A percentile compares a stretch with the other conserved stretches of the same genome.
Conservation (phyloP, 1,139 yeast species). For the Sugiyamaella novakii region DNA sequence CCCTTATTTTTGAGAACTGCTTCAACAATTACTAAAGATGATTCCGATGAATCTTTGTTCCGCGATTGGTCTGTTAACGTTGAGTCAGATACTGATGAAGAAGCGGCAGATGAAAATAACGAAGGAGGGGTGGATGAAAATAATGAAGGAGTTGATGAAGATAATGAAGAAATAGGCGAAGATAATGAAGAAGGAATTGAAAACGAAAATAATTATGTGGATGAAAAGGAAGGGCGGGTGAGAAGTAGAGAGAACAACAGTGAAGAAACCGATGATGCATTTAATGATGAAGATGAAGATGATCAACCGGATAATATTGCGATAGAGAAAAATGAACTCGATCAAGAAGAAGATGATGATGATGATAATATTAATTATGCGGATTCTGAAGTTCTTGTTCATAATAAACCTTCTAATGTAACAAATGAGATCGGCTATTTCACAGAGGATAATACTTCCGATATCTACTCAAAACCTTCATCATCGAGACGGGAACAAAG, state of each 20-base stretch:
- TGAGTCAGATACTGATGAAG: slow-evolving; percentile 2
- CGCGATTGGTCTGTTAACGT: slow-evolving; percentile 15
- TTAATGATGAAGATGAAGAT: slow-evolving; percentile 18
- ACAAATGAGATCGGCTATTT: neutral
- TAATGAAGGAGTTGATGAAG: slow-evolving; percentile 19
- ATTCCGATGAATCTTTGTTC: slow-evolving; percentile 11
- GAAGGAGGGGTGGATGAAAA: slow-evolving; percentile 9
- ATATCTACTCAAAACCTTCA: neutral
- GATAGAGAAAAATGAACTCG: slow-evolving; percentile 9
- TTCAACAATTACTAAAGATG: slow-evolving; percentile 7
- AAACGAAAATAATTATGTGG: neutral
- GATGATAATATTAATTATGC: slow-evolving; percentile 28
- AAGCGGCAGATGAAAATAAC: slow-evolving; percentile 1
- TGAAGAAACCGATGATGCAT: slow-evolving; percentile 13
- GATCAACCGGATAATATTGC: slow-evolving; percentile 13
- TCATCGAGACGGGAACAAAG: neutral
- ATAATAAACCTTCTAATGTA: neutral
- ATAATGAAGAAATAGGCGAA: slow-evolving; percentile 18
- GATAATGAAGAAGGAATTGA: slow-evolving; percentile 11
- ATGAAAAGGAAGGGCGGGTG: neutral
- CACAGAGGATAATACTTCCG: neutral
- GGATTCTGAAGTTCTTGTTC: slow-evolving; percentile 21
- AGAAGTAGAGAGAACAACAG: too few species aligned
- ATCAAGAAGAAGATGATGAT: slow-evolving; percentile 17
- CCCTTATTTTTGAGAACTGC: slow-evolving; percentile 16